Evolutionary conservation across 352 stramenopile genomes (phyloP).

Genomic region (Phytophthora pistaciae): DNA sequence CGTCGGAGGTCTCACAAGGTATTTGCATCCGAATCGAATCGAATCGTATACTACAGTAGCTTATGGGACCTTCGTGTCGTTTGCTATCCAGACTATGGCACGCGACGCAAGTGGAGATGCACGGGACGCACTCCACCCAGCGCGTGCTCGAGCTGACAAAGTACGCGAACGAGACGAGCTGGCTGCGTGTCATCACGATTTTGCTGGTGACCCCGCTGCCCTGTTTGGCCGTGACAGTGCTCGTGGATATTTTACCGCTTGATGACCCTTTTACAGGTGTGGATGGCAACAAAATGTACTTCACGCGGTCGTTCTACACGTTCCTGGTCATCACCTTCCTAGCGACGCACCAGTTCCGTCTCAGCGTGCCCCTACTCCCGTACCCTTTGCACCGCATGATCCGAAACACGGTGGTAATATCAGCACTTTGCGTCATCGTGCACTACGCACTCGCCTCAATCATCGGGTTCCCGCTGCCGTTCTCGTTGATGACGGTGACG

Average conservation of each 20-base stretch:
- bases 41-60: not conserved
- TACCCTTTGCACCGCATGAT: not conserved
- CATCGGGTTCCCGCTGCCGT: not conserved
- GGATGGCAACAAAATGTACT: not conserved
- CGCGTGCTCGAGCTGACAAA: slow-evolving; percentile 2
- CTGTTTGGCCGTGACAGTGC: slow-evolving; percentile 11
- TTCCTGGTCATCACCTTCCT: not conserved
- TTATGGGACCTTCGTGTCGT: not conserved
- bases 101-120: slow-evolving; percentile 11
- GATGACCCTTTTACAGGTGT: not conserved
- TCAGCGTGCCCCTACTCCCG: not conserved
- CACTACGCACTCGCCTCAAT: not conserved
- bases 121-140: slow-evolving; percentile 7
- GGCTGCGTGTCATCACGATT: slow-evolving; percentile 6
- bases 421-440: not conserved
- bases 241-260: slow-evolving; percentile 6
- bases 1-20: not conserved
- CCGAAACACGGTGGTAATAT: not conserved
- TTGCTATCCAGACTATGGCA: not conserved
- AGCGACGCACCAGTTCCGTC: not conserved
- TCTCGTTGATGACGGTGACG: not conserved
- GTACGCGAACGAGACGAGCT: slow-evolving; percentile 2
- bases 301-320: not conserved
- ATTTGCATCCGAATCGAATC: not conserved
- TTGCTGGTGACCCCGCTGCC: slow-evolving; percentile 15